These are phyloP conservation scores for Blastomyces emzantsi DNA, from an alignment of 2,329 filamentous ascomycete species.

Conservation along the genomic window DNA sequence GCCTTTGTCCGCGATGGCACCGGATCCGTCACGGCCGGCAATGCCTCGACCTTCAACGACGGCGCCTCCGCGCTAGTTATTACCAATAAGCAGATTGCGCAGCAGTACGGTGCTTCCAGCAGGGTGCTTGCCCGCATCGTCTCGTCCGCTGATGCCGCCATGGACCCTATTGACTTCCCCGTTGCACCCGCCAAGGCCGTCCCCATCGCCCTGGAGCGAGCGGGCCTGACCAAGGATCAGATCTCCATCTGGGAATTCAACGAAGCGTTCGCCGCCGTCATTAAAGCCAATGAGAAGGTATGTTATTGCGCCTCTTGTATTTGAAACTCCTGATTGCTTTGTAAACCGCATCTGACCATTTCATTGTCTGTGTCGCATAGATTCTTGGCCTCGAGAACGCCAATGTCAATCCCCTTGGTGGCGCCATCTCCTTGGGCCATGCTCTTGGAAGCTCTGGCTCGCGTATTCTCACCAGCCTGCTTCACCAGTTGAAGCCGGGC, in stretches of 20 bases:
- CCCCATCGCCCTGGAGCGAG: constrained; percentile 76
- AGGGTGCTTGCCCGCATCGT: constrained; percentile 82
- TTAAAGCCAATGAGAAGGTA: constrained; percentile 87
- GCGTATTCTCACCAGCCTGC: constrained; percentile 76
- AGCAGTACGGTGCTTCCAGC: constrained; percentile 66
- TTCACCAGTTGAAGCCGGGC: constrained; percentile 84
- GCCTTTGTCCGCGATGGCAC: constrained; percentile 80
- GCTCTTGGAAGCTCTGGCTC: constrained; percentile 89
- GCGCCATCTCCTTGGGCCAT: constrained; percentile 86
- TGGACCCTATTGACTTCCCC: constrained; percentile 89
- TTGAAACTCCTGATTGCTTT: not conserved
- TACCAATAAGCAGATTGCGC: constrained; percentile 68
- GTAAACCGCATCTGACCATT: not conserved
- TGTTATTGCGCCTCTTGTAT: not conserved
- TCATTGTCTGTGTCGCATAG: constrained; percentile 30
- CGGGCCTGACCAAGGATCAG: constrained; percentile 83
- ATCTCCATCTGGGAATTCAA: constrained; percentile 98
- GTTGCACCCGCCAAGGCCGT: constrained; percentile 88
- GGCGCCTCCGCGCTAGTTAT: constrained; percentile 85
- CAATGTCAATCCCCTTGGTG: constrained; percentile 78
- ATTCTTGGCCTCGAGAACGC: constrained; percentile 72
- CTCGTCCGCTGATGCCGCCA: constrained; percentile 77
- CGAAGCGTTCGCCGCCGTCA: constrained; percentile 92
- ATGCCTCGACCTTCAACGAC: constrained; percentile 89
- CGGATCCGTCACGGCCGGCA: constrained; percentile 88